Percentiles rank a stretch among this genome's conserved stretches.
These are phyloP conservation scores for Russula abietina DNA, from an alignment of 768 basidiomycete species.

Conservation along the genomic window DNA sequence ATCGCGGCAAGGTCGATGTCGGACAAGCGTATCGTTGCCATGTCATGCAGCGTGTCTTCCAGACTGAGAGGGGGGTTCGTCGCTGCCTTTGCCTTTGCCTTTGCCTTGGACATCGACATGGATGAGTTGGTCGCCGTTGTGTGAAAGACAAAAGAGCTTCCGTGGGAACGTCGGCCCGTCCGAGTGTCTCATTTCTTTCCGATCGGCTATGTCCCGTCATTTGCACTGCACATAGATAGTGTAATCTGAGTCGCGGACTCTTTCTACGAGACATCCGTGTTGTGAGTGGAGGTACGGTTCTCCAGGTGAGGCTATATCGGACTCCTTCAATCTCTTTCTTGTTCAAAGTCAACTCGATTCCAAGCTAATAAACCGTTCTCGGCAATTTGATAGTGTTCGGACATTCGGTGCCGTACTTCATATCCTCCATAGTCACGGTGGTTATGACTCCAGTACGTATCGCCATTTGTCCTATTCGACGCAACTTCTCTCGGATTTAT, in stretches of 20 bases:
- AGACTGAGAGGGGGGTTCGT: constrained; percentile 50
- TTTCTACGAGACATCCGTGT: too few relatives aligned
- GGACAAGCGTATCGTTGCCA: constrained; percentile 62
- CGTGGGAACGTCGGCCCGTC: constrained; percentile 2
- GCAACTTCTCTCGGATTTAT: too few relatives aligned
- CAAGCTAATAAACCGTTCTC: too few relatives aligned
- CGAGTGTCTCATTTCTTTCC: neutral
- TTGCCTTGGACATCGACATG: constrained; percentile 1
- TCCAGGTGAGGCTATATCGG: neutral
- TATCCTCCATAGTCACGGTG: too few relatives aligned
- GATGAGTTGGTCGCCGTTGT: neutral
- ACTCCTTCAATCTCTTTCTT: neutral
- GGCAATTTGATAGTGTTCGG: too few relatives aligned
- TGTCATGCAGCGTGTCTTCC: constrained; percentile 58
- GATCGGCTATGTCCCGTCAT: neutral
- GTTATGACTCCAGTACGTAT: too few relatives aligned
- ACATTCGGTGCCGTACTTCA: too few relatives aligned
- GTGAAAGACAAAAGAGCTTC: neutral
- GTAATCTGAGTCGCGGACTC: too few relatives aligned
- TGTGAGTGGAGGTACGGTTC: neutral
- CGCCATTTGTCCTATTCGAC: too few relatives aligned
- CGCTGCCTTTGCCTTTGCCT: constrained; percentile 26
- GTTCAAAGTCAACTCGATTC: neutral
- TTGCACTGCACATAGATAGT: neutral
- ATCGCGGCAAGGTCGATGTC: constrained; percentile 38